Conservation (phyloP, 2,329 filamentous ascomycete species). For the Colletotrichum simmondsii region DNA sequence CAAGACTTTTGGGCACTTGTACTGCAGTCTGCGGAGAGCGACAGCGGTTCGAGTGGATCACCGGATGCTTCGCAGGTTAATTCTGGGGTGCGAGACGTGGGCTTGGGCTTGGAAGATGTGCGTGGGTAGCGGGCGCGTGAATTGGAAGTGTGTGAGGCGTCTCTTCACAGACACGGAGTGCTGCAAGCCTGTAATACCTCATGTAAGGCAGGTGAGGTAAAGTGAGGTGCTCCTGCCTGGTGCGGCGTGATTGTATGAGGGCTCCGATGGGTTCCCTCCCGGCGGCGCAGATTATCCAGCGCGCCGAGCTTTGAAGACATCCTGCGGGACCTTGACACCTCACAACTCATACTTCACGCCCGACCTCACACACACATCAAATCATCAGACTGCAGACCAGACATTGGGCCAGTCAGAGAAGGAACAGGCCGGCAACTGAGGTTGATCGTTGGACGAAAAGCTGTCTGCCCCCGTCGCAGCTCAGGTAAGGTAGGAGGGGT, state of each 20-base stretch:
- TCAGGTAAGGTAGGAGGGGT: background rate
- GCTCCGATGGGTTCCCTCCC: slow-evolving; percentile 31
- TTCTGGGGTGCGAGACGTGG: slow-evolving; percentile 7
- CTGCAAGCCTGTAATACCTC: too few relatives aligned
- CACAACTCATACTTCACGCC: background rate
- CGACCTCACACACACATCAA: too few relatives aligned
- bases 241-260: background rate
- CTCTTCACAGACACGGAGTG: too few relatives aligned
- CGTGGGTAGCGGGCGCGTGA: background rate
- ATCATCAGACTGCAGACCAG: background rate
- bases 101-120: background rate
- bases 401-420: background rate
- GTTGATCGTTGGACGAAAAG: slow-evolving; percentile 6
- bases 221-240: background rate
- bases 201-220: background rate
- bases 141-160: background rate
- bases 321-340: background rate
- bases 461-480: background rate
- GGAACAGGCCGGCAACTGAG: slow-evolving; percentile 2
- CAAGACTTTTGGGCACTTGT: slow-evolving; percentile 24
- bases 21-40: background rate
- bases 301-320: slow-evolving; percentile 5
- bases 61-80: slow-evolving; percentile 9
- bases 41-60: slow-evolving; percentile 3
- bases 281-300: slow-evolving; percentile 11